phyloP scores from a whole-genome alignment of 2,329 filamentous ascomycete species.

The Scolecobasidium constrictum region DNA sequence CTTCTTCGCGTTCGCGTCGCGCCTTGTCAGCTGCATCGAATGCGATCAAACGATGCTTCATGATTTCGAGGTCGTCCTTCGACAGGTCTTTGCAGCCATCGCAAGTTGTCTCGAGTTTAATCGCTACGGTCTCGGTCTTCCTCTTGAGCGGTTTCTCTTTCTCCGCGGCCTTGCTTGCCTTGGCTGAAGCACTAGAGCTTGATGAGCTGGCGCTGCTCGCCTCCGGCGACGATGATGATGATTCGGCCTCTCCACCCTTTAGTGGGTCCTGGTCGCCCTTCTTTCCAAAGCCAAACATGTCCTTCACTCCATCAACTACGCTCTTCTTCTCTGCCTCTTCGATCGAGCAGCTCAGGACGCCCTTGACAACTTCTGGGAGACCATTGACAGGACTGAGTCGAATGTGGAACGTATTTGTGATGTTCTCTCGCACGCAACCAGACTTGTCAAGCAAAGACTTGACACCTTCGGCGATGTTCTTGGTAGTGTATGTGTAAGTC shows the following conservation, averaged over 20 bases:
- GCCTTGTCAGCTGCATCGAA: slow-evolving; percentile 80
- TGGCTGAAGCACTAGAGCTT: slow-evolving; percentile 29
- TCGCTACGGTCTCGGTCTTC: slow-evolving; percentile 39
- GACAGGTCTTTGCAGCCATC: slow-evolving; percentile 45
- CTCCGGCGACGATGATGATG: slow-evolving; percentile 30
- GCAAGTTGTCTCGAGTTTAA: slow-evolving; percentile 34
- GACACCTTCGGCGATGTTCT: slow-evolving; percentile 80
- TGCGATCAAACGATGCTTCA: slow-evolving; percentile 59
- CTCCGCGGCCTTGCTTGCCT: slow-evolving; percentile 39
- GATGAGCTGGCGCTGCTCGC: slow-evolving; percentile 24
- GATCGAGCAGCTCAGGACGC: slow-evolving; percentile 75
- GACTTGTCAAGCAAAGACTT: slow-evolving; percentile 66
- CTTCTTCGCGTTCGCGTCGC: slow-evolving; percentile 68
- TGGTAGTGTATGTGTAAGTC: slow-evolving; percentile 52
- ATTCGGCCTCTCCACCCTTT: slow-evolving; percentile 44
- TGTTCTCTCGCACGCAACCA: slow-evolving; percentile 63
- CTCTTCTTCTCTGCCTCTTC: slow-evolving; percentile 61
- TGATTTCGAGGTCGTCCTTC: slow-evolving; percentile 46
- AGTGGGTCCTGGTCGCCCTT: slow-evolving; percentile 66
- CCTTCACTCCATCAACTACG: slow-evolving; percentile 90
- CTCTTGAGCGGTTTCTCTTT: slow-evolving; percentile 31
- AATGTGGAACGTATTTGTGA: slow-evolving; percentile 69
- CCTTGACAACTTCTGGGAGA: slow-evolving; percentile 65
- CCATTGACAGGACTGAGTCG: slow-evolving; percentile 63
- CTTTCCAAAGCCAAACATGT: slow-evolving; percentile 86